Conservation (phyloP, 805 yeast species). For the Pichia ethanolica region DNA sequence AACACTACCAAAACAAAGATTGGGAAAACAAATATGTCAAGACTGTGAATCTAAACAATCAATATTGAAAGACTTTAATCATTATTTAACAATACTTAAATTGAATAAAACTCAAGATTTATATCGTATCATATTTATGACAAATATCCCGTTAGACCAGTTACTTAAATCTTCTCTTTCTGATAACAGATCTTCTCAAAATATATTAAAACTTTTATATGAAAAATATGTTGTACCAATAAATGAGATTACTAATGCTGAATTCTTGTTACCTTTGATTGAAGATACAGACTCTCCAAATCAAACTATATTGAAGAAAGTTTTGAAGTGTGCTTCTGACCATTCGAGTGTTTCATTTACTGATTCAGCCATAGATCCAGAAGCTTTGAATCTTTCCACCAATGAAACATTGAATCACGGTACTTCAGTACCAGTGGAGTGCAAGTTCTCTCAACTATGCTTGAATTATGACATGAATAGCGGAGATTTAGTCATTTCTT, state of each 20-base stretch:
- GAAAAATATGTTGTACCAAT: slow-evolving; percentile 25
- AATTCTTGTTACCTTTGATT: slow-evolving; percentile 18
- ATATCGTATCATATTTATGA: slow-evolving; percentile 19
- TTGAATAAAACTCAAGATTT: slow-evolving; percentile 20
- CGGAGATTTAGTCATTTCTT: slow-evolving; percentile 24
- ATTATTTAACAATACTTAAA: slow-evolving; percentile 20
- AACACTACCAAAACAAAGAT: slow-evolving; percentile 5
- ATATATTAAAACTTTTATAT: slow-evolving; percentile 19
- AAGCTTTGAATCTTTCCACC: slow-evolving; percentile 13
- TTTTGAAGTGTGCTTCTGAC: slow-evolving; percentile 17
- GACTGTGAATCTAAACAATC: slow-evolving; percentile 20
- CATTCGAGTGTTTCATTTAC: slow-evolving; percentile 12
- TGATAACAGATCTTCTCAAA: slow-evolving; percentile 17
- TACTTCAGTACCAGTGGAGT: slow-evolving; percentile 10
- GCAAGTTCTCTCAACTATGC: slow-evolving; percentile 22
- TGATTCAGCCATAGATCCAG: slow-evolving; percentile 18
- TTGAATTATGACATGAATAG: slow-evolving; percentile 21
- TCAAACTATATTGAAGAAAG: slow-evolving; percentile 8
- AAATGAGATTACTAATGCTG: slow-evolving; percentile 24
- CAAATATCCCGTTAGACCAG: slow-evolving; percentile 15
- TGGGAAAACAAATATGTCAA: slow-evolving; percentile 18
- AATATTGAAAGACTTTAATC: slow-evolving; percentile 19
- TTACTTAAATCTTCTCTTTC: slow-evolving; percentile 17
- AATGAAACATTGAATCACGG: slow-evolving; percentile 7
- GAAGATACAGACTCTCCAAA: slow-evolving; percentile 2